Conservation (phyloP, 495 filamentous ascomycete species). For the Chlorociboria aeruginascens region DNA sequence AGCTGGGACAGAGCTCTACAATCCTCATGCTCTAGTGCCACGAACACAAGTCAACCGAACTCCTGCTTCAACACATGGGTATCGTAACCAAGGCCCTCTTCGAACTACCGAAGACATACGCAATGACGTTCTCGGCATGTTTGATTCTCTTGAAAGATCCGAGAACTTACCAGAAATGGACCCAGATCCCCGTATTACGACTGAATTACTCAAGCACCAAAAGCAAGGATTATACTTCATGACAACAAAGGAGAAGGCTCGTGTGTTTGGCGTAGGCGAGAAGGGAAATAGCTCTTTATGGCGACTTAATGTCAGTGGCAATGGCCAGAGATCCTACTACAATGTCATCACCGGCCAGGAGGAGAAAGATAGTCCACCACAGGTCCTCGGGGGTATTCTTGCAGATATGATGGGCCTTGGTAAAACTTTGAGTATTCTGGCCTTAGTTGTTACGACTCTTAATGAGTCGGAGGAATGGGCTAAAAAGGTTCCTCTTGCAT, state of each 20-base stretch:
- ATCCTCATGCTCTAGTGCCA: slow-evolving; percentile 44
- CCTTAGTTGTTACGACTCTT: slow-evolving; percentile 54
- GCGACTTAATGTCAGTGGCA: slow-evolving; percentile 39
- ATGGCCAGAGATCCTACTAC: slow-evolving; percentile 50
- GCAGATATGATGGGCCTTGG: slow-evolving; percentile 98
- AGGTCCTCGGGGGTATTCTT: slow-evolving; percentile 74
- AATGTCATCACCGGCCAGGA: slow-evolving; percentile 75
- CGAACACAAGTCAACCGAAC: slow-evolving; percentile 24
- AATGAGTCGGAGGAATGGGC: slow-evolving; percentile 47
- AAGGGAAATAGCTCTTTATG: slow-evolving; percentile 61
- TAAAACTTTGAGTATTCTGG: slow-evolving; percentile 83
- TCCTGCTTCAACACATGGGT: slow-evolving; percentile 22
- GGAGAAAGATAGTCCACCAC: slow-evolving; percentile 48
- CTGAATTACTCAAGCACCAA: slow-evolving; percentile 72
- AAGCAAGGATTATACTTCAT: slow-evolving; percentile 88
- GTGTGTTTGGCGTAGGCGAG: slow-evolving; percentile 32
- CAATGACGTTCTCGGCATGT: slow-evolving; percentile 73
- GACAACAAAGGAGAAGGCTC: slow-evolving; percentile 61
- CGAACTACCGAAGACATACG: slow-evolving; percentile 76
- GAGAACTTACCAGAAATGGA: slow-evolving; percentile 72
- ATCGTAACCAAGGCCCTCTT: slow-evolving; percentile 29
- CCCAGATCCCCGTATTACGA: slow-evolving; percentile 45
- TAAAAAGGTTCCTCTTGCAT: slow-evolving; percentile 18
- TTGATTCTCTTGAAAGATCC: slow-evolving; percentile 62
- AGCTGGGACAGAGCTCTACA: slow-evolving; percentile 49